Base-by-base conservation (phyloP, 2,329 filamentous ascomycete genomes). In the Hypoxylon sp. region DNA sequence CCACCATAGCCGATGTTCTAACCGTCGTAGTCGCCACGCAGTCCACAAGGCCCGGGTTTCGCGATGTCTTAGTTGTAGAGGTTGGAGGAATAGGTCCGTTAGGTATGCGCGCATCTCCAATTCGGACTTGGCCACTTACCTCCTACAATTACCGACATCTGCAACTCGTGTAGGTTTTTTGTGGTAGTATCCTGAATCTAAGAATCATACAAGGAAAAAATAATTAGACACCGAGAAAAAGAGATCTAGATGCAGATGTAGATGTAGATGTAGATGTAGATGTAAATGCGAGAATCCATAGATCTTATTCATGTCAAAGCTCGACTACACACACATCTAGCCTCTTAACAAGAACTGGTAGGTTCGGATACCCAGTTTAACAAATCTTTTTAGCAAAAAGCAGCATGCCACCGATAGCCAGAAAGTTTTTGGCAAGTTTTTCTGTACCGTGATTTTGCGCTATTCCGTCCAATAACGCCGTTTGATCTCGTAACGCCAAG, bases 401-500 rank as follows among this genome's bases (percentile, higher is more conserved):
- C 23, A 37, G 36, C 30, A 21, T 44, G 11, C 41, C n/a, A 48
- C 26, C 43, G 41, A 27, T 9, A 34, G 17, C 25, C 25, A 45
- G n/a, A n/a, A 15, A 19, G 6, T 8, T 23, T 31, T 27, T 44
- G 36, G 46, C 30, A 21, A 47, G 23, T 42, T 12, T 43, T 45
- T 51, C 26, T 27, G 37, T 43, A n/a, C 34, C 38, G 30, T 42
- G 12, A 38, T 51, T 56, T 47, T 45, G 34, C 34, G 42, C 45
- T 57, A 51, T 49, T 35, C 56, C 56, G 31, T 26, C 56, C 53
- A 51, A 17, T 48, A 59, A 59, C 56, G 56, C 56, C 56, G 42
- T 57, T 57, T 25, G 46, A 52, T 47, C 43, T 59, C 52, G 41
- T 48, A 57, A 57, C 56, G 52, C 56, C 56, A 57, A 57, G 53